phyloP scores from a whole-genome alignment of 495 filamentous ascomycete genomes.

The Neurospora sublineolata region DNA sequence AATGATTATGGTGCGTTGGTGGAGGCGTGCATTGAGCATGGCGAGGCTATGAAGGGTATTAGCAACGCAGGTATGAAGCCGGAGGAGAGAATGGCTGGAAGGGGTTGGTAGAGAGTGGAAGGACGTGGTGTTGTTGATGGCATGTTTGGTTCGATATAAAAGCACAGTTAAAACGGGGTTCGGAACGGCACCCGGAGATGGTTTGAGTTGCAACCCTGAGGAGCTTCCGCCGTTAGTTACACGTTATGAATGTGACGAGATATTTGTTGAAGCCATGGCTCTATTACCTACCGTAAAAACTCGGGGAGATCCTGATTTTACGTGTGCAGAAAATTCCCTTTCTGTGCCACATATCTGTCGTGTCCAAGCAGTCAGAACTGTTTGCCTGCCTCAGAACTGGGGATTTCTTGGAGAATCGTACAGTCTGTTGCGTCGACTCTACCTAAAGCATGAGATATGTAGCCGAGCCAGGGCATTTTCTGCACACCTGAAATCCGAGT shows the following conservation, averaged over 20 bases:
- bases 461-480: too few species aligned
- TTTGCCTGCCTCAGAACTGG: too few species aligned
- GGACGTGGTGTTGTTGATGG: neutral
- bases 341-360: too few species aligned
- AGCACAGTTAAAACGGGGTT: neutral
- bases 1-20: constrained; percentile 79
- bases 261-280: neutral
- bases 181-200: neutral
- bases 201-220: neutral
- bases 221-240: neutral
- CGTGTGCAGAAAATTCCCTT: too few species aligned
- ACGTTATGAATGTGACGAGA: neutral
- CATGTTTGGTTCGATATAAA: neutral
- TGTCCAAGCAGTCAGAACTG: too few species aligned
- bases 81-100: constrained; percentile 67
- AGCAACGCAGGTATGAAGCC: constrained; percentile 65
- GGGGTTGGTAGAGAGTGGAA: constrained; percentile 60
- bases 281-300: neutral
- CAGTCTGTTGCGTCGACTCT: too few species aligned
- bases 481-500: too few species aligned
- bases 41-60: constrained; percentile 93
- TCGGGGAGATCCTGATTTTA: too few species aligned
- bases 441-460: too few species aligned
- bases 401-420: too few species aligned
- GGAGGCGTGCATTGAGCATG: constrained; percentile 73